Percentiles rank a stretch among this genome's conserved stretches.
Evolutionary conservation across 2,329 filamentous ascomycete species (phyloP).

Genomic region (Orbilia javanica): DNA sequence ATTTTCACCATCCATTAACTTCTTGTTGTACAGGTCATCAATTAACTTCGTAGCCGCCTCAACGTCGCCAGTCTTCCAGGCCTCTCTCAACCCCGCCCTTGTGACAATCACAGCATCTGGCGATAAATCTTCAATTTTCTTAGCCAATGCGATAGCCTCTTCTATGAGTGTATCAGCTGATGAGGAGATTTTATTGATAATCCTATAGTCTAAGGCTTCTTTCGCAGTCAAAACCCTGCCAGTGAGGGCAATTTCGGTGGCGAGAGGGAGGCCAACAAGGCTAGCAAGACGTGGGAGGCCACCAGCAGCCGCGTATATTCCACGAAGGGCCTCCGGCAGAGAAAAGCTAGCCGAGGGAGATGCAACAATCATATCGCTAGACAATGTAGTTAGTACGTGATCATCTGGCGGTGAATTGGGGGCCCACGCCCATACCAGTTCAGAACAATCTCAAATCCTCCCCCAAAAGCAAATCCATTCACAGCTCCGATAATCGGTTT

Average conservation of each 20-base stretch:
- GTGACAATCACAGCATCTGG: slow-evolving; percentile 82
- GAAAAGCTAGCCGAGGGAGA: slow-evolving; percentile 72
- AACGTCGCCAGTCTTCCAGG: slow-evolving; percentile 78
- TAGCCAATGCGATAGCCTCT: slow-evolving; percentile 74
- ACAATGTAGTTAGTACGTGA: not conserved
- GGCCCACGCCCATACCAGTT: slow-evolving; percentile 30
- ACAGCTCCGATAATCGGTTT: slow-evolving; percentile 83
- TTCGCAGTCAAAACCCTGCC: slow-evolving; percentile 73
- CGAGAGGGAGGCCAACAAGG: slow-evolving; percentile 76
- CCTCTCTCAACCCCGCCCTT: slow-evolving; percentile 77
- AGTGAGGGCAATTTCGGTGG: slow-evolving; percentile 78
- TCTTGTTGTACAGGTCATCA: slow-evolving; percentile 72
- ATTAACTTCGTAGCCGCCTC: slow-evolving; percentile 73
- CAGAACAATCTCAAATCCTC: slow-evolving; percentile 78
- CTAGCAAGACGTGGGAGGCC: slow-evolving; percentile 76
- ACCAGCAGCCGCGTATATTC: slow-evolving; percentile 78
- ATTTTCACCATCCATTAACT: slow-evolving; percentile 76
- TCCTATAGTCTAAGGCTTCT: slow-evolving; percentile 75
- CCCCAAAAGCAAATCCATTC: slow-evolving; percentile 80
- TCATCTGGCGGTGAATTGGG: not conserved
- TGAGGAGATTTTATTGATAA: slow-evolving; percentile 76
- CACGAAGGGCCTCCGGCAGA: slow-evolving; percentile 78
- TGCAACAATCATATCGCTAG: slow-evolving; percentile 79
- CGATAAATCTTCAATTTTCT: slow-evolving; percentile 74
- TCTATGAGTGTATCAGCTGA: slow-evolving; percentile 68